Evolutionary conservation across 441 rosid species (phyloP).

Genomic region (Syzygium malaccense): DNA sequence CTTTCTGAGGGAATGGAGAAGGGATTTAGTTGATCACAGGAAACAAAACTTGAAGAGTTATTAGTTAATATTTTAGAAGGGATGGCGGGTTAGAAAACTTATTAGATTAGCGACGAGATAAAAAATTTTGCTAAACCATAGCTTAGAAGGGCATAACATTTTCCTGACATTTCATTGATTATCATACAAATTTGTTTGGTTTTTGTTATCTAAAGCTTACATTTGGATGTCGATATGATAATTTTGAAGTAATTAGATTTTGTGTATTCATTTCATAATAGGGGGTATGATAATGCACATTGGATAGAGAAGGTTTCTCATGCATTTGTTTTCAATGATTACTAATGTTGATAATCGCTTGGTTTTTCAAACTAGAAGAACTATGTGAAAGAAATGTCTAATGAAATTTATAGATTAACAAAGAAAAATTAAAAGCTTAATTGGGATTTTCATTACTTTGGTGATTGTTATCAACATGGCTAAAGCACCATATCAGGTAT

Average conservation of each 20-base stretch:
- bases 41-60: background rate
- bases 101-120: background rate
- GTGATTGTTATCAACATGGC: background rate
- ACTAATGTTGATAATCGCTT: no score
- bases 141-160: background rate
- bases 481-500: background rate
- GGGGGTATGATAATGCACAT: background rate
- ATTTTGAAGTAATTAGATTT: background rate
- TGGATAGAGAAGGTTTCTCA: background rate
- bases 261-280: no score
- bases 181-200: no score
- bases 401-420: no score
- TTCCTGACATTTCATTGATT: background rate
- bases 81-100: background rate
- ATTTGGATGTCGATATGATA: background rate
- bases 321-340: no score
- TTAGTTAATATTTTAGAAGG: background rate
- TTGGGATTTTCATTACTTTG: background rate
- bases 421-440: no score
- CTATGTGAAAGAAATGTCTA: background rate
- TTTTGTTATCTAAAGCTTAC: background rate
- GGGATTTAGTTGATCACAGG: background rate
- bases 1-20: background rate
- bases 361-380: no score
- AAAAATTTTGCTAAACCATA: background rate